Evolutionary conservation across 1,139 yeast genomes (phyloP).

Genomic region (Hansenula sp.): DNA sequence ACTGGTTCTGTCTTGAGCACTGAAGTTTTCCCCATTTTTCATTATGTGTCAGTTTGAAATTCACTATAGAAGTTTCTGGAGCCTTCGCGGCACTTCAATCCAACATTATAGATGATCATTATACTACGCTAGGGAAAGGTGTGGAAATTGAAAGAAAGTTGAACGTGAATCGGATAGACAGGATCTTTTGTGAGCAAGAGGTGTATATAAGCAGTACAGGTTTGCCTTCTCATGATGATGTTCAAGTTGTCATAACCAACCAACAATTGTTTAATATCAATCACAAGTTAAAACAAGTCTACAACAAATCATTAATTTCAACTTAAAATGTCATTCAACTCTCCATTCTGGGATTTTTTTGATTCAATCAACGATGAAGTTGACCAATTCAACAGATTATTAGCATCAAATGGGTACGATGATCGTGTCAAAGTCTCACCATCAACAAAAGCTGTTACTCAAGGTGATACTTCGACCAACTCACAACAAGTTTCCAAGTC

Average conservation of each 20-base stretch:
- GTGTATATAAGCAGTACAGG: background rate
- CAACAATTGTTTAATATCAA: background rate
- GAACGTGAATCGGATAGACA: background rate
- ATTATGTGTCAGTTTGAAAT: too few species aligned
- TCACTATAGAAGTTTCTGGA: background rate
- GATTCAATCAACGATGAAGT: conserved; percentile 38
- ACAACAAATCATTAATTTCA: conserved; percentile 7
- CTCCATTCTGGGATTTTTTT: conserved; percentile 39
- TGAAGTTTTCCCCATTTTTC: too few species aligned
- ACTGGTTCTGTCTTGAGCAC: too few species aligned
- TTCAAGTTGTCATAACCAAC: background rate
- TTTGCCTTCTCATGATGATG: background rate
- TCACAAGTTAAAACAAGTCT: conserved; percentile 18
- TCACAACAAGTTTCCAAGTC: conserved; percentile 9
- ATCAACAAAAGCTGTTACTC: conserved; percentile 7
- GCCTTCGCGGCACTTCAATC: background rate
- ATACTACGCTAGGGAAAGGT: too few species aligned
- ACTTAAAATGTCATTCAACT: conserved; percentile 33
- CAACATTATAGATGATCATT: background rate
- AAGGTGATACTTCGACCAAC: conserved; percentile 1
- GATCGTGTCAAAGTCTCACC: conserved; percentile 19
- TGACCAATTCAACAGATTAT: conserved; percentile 29
- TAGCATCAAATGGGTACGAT: conserved; percentile 22
- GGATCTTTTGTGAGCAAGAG: background rate
- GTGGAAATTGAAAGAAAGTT: too few species aligned